Conservation (phyloP, 1,284 basidiomycete genomes). For the Pascua sp. region DNA sequence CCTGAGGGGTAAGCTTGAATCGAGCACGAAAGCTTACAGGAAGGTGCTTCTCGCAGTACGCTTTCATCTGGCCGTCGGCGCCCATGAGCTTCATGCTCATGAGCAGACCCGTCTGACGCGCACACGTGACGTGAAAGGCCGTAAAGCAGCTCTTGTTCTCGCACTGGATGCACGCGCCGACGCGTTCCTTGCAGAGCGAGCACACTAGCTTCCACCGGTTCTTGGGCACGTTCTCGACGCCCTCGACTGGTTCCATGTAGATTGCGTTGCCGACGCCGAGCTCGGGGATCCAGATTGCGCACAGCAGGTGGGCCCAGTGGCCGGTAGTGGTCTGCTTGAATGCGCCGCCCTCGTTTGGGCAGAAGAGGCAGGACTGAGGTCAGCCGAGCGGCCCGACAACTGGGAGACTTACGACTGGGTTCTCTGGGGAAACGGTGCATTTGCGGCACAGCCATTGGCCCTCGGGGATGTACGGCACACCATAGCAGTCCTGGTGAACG, state of each 20-base stretch:
- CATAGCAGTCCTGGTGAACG: slow-evolving; percentile 99
- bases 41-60: slow-evolving; percentile 83
- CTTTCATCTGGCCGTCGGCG: slow-evolving; percentile 56
- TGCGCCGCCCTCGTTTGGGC: slow-evolving; percentile 94
- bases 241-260: slow-evolving; percentile 98
- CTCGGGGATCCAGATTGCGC: slow-evolving; percentile 97
- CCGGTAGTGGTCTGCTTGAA: slow-evolving; percentile 95
- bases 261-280: slow-evolving; percentile 89
- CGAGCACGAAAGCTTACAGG: slow-evolving; percentile 74
- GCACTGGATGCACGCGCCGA: slow-evolving; percentile 96
- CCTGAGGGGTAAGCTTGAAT: slow-evolving; percentile 16
- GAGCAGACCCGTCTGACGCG: slow-evolving; percentile 74
- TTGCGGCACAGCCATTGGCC: slow-evolving; percentile 99
- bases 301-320: slow-evolving; percentile 94
- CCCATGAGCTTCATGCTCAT: slow-evolving; percentile 78
- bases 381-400: too few species aligned
- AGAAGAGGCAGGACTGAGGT: slow-evolving; percentile 78
- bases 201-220: slow-evolving; percentile 95
- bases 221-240: slow-evolving; percentile 82
- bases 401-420: slow-evolving; percentile 72
- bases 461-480: slow-evolving; percentile 98
- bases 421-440: slow-evolving; percentile 96
- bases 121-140: slow-evolving; percentile 95
- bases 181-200: slow-evolving; percentile 72
- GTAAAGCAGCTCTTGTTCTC: slow-evolving; percentile 85